Conservation (phyloP, 1,139 yeast species). For the Scheffersomyces stambukii region DNA sequence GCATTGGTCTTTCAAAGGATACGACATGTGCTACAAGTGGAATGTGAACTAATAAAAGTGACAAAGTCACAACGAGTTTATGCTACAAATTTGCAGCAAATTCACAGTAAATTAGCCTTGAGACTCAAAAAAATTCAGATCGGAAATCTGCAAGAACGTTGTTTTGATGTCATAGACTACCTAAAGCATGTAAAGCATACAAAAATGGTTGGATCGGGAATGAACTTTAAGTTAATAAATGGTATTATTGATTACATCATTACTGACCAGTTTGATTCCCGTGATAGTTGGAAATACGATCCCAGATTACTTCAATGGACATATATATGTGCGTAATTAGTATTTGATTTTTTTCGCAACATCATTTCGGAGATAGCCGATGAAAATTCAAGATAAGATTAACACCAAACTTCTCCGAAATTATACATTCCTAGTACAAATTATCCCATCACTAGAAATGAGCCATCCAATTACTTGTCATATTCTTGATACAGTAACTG, state of each 20-base stretch:
- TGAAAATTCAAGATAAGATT: too few relatives aligned
- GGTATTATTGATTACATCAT: conserved; percentile 23
- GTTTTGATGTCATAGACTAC: conserved; percentile 10
- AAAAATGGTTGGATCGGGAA: conserved; percentile 12
- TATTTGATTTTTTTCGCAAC: too few relatives aligned
- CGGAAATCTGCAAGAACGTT: too few relatives aligned
- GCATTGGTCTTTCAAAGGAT: conserved; percentile 25
- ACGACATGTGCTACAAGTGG: conserved; percentile 23
- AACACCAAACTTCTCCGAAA: too few relatives aligned
- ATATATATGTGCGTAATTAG: conserved; percentile 3
- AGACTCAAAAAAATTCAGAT: background rate
- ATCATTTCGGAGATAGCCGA: too few relatives aligned
- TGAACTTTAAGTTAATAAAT: conserved; percentile 20
- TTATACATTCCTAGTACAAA: too few relatives aligned
- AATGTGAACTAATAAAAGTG: conserved; percentile 18
- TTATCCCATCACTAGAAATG: too few relatives aligned
- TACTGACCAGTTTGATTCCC: conserved; percentile 14
- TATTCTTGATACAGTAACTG: conserved; percentile 77
- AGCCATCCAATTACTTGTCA: conserved; percentile 86
- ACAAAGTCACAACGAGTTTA: conserved; percentile 21
- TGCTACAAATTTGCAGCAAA: conserved; percentile 12
- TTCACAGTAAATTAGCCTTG: conserved; percentile 7
- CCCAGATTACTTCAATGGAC: conserved; percentile 8
- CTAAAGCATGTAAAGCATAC: conserved; percentile 11
- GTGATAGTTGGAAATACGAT: conserved; percentile 23